Evolutionary conservation across 495 filamentous ascomycete species (phyloP), one percentile per base, ranked within the genome.

Genomic region (Hypoxylon subgilvum): DNA sequence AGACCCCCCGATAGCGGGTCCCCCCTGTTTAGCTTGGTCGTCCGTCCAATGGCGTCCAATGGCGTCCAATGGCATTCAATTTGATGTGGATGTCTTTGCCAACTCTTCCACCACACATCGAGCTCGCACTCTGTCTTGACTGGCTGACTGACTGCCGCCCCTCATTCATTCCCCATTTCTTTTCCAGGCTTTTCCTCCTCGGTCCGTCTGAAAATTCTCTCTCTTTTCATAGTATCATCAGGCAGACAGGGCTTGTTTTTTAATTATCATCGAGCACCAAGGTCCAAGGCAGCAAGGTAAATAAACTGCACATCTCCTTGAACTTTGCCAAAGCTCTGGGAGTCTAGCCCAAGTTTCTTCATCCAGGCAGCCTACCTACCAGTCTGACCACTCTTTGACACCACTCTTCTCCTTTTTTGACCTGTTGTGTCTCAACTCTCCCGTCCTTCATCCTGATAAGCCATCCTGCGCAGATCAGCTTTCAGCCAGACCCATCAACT

Each of bases 231-330:
- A 38, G 42, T n/a, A n/a, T n/a, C n/a, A n/a, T n/a, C n/a, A n/a
- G n/a, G n/a, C n/a, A n/a, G n/a, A n/a, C 42, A 57, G 50, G 49
- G 53, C 43, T 58, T 44, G 19, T 50, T 58, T 57, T 59, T 59
- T 64, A 52, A 64, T 64, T 64, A 40, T 64, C 54, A 27, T 36
- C 50, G n/a, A n/a, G n/a, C n/a, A n/a, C n/a, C n/a, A n/a, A n/a
- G n/a, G n/a, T n/a, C n/a, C n/a, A n/a, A n/a, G n/a, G n/a, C n/a
- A n/a, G n/a, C n/a, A n/a, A n/a, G n/a, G n/a, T n/a, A n/a, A 52
- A 54, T 54, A 55, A 58, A 57, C 36, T 54, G 44, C 43, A 50
- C 38, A 41, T 53, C 28, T 50, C 49, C 54, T 52, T 34, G 35
- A n/a, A n/a, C n/a, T n/a, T n/a, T n/a, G n/a, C n/a, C n/a, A n/a